Evolutionary conservation across 2,329 filamentous ascomycete species (phyloP), one percentile per base, ranked within the genome.

Genomic region (Microcyclosporella mali): DNA sequence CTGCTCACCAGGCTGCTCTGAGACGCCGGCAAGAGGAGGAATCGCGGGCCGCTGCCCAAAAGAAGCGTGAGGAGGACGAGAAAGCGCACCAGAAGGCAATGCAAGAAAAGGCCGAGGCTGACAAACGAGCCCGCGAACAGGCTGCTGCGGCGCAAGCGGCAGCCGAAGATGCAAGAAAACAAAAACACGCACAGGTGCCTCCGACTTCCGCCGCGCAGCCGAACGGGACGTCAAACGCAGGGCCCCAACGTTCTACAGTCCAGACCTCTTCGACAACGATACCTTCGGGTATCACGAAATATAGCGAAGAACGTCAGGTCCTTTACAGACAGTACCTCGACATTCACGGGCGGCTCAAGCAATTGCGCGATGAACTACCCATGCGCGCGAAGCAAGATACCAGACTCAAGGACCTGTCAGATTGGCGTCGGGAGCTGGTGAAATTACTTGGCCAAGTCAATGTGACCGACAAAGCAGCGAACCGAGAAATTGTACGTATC

Each of bases 401-500:
- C 6, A 6, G 16, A 8, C 16, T 34, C 14, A 87, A 86, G 62
- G 71, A 73, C 39, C 74, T 77, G 28, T 83, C 85, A 27, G 78
- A 87, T 41, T 79, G 45, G 40, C 17, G 41, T 43, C 33, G 18
- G 43, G 25, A 34, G 33, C 15, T 34, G n/a, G 76, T 77, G 30
- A 84, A 82, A 56, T 80, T 75, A 14, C 75, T 90, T 41, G 86
- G 87, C 6, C 85, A 92, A 60, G 66, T 88, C 19, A 83, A 81
- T 1, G 75, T 74, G 34, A 32, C 35, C 30, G 82, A 77, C 43
- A 81, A 77, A 53, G 76, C 74, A 9, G 74, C 73, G 16, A 88
- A 88, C 55, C 73, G 66, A 38, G 58, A 65, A 47, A 74, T 76
- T 51, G 78, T 82, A 66, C 54, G 70, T 66, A 18, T 29, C 7